Evolutionary conservation across 2,329 filamentous ascomycete genomes (phyloP), one percentile per base, ranked within the genome.

Genomic region (Neocatenulostroma microsporum): DNA sequence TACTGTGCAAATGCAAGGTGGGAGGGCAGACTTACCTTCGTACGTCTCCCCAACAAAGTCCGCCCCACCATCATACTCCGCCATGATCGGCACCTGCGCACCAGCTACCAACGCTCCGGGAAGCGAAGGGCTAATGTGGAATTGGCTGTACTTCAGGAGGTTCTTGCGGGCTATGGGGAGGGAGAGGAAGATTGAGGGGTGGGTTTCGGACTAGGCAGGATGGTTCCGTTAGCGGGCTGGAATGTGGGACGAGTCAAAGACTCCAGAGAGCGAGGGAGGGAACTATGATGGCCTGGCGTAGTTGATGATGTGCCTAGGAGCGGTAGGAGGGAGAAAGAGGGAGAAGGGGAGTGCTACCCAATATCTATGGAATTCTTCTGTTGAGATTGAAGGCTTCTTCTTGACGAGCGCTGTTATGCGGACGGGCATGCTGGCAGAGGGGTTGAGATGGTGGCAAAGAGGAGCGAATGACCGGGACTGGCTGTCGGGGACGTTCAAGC

Each of bases 151-250:
- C 8, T 28, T 15, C 10, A 10, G 27, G 7, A 36, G 15, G 14
- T 36, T 36, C 6, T 14, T 5, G 18, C 24, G 31, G 31, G 24
- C 31, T 18, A 34, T 34, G 31, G 31, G 31, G 19, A 34, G n/a
- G 19, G 31, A 34, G 31, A 34, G 31, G 21, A 34, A 34, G 31
- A 19, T 21, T 5, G 18, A 5, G 20, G 31, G 19, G 31, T 34
- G 31, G 29, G 14, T 12, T 5, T 20, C 13, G 13, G 8, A 14
- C 8, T 14, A 14, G 26, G 8, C 10, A 28, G 8, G 29, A 31
- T 31, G 29, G 29, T 18, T 17, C n/a, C n/a, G n/a, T n/a, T n/a
- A n/a, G n/a, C n/a, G n/a, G n/a, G n/a, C n/a, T n/a, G n/a, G n/a
- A n/a, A n/a, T n/a, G n/a, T n/a, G n/a, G n/a, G n/a, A n/a, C n/a